Evolutionary conservation across 352 stramenopile species (phyloP).

Genomic region (Phytophthora pisi): DNA sequence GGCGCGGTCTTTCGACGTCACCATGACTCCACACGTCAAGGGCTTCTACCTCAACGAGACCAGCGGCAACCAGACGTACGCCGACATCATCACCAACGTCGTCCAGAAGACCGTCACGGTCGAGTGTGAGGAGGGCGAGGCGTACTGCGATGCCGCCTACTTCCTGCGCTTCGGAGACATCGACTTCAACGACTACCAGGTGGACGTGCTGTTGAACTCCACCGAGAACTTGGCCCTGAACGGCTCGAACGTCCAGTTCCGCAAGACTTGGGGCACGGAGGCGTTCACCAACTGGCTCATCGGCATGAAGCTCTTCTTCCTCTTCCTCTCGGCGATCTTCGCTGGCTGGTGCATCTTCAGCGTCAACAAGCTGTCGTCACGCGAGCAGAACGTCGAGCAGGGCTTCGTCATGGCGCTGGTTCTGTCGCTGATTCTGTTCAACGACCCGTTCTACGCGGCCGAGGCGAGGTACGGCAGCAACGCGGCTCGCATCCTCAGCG

Average conservation of each 20-base stretch:
- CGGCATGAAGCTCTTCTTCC: conserved; percentile 62
- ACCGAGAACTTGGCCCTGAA: conserved; percentile 41
- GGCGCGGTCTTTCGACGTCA: conserved; percentile 51
- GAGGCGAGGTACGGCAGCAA: conserved; percentile 59
- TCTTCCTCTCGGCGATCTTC: conserved; percentile 44
- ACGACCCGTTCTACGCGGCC: conserved; percentile 64
- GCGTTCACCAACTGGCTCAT: conserved; percentile 66
- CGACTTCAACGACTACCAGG: conserved; percentile 56
- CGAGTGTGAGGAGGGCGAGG: conserved; percentile 36
- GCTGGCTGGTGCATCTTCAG: conserved; percentile 52
- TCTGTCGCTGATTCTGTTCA: conserved; percentile 57
- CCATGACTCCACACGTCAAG: conserved; percentile 58
- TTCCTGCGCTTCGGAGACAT: conserved; percentile 64
- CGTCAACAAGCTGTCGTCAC: conserved; percentile 46
- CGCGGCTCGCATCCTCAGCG: conserved; percentile 49
- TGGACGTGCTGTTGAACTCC: conserved; percentile 68
- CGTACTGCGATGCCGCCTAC: conserved; percentile 50
- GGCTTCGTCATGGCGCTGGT: conserved; percentile 55
- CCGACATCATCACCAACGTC: conserved; percentile 44
- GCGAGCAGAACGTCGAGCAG: conserved; percentile 67
- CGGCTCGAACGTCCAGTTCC: conserved; percentile 53
- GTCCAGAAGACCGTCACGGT: conserved; percentile 44
- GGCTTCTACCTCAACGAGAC: conserved; percentile 49
- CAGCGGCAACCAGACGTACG: conserved; percentile 38
- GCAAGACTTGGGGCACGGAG: conserved; percentile 56